A percentile compares a stretch with the other conserved stretches of the same genome.
Conservation (phyloP, 2,329 filamentous ascomycete species). For the Colletotrichum camelliae region DNA sequence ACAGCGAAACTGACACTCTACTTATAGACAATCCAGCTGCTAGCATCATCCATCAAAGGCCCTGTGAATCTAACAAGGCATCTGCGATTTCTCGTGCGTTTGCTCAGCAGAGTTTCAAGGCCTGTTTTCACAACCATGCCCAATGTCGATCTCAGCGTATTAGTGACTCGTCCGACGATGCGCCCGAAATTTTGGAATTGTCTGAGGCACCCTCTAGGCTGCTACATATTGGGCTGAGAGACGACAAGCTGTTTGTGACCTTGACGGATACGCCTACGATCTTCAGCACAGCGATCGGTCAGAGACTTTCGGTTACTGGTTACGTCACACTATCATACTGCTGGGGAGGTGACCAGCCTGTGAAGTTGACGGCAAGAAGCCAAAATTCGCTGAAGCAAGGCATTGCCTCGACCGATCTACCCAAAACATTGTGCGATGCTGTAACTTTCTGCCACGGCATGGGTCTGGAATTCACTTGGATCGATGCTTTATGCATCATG, state of each 20-base stretch:
- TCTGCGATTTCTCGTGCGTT: background rate
- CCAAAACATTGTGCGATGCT: background rate
- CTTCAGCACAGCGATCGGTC: background rate
- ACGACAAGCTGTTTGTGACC: background rate
- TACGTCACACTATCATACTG: background rate
- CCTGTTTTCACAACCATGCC: background rate
- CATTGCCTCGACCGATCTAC: background rate
- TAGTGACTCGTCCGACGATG: background rate
- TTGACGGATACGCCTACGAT: background rate
- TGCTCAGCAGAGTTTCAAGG: background rate
- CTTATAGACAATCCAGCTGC: background rate
- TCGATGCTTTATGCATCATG: background rate
- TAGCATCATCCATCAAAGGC: background rate
- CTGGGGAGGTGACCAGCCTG: background rate
- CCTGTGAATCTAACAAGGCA: background rate
- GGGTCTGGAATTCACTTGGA: background rate
- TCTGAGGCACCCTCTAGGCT: background rate
- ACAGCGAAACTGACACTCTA: background rate
- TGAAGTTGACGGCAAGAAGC: background rate
- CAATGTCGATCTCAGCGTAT: background rate
- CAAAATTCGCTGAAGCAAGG: background rate
- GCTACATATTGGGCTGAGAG: background rate
- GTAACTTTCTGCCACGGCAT: background rate
- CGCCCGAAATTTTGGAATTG: background rate
- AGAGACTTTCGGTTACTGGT: background rate